Base-by-base conservation (phyloP, 2,329 filamentous ascomycete genomes). In the Phialophora verrucosa region DNA sequence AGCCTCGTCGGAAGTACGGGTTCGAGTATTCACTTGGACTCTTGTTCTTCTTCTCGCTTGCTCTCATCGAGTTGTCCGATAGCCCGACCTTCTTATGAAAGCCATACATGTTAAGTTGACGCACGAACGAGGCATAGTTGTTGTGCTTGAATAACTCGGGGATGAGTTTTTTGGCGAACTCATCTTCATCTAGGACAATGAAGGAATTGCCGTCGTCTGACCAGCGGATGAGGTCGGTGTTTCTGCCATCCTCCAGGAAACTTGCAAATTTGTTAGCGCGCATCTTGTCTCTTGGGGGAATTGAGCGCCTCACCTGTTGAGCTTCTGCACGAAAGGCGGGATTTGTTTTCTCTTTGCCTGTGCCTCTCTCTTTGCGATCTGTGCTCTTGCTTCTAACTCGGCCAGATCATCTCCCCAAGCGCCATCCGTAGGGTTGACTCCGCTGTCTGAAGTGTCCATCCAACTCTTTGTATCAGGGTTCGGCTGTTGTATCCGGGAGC, bases 11-110 rank as follows among this genome's bases (percentile, higher is more conserved):
- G 80, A 99, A 99, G 80, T 93, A 99, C 10, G 92, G 92, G 77
- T 99, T 97, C 72, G 91, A 93, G 78, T 99, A 99, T 83, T 98
- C 95, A 84, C 93, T 98, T 0, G 95, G 95, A 65, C 93, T 97
- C 81, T 99, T 99, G 76, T 94, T 94, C 78, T 97, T 97, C 68
- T 93, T 90, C 80, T 98, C 95, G 76, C 93, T 97, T 5, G 96
- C 93, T 72, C 95, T 91, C 91, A 99, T 96, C 0, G 93, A 97
- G 76, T 97, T 97, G 78, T 99, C 95, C 3, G 93, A 97, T 20
- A 99, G 84, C 3, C 91, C 91, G 3, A 95, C 91, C 50, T 91
- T 90, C 74, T 88, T 88, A 73, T 88, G 85, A 65, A 87, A 88
- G 2, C 85, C 85, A 72, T 87, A 87, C 85, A 87, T 87, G 70